Evolutionary conservation across 768 basidiomycete species (phyloP).

Genomic region (Tylopilus plumbeoviolaceoides): DNA sequence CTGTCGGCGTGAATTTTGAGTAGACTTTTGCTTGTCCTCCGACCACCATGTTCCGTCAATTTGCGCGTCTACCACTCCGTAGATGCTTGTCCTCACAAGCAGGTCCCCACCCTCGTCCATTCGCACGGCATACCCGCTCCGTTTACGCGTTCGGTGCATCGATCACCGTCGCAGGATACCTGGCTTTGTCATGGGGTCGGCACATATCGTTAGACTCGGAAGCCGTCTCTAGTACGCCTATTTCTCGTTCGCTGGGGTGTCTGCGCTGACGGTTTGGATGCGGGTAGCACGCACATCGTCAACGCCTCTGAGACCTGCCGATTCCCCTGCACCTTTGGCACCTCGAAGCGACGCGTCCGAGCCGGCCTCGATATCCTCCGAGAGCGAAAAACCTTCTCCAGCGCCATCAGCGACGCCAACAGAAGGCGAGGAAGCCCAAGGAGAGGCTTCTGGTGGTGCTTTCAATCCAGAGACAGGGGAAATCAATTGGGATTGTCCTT

Average conservation of each 20-base stretch:
- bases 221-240: slow-evolving; percentile 23
- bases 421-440: slow-evolving; percentile 26
- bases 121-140: slow-evolving; percentile 26
- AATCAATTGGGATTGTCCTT: slow-evolving; percentile 99
- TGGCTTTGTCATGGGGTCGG: slow-evolving; percentile 46
- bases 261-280: background rate
- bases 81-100: slow-evolving; percentile 48
- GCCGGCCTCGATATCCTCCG: background rate
- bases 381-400: slow-evolving; percentile 8
- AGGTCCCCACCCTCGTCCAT: slow-evolving; percentile 16
- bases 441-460: slow-evolving; percentile 46
- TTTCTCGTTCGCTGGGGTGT: background rate
- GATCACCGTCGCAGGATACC: slow-evolving; percentile 40
- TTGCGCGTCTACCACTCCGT: slow-evolving; percentile 50
- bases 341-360: slow-evolving; percentile 20
- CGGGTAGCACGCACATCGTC: slow-evolving; percentile 12
- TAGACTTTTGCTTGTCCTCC: background rate
- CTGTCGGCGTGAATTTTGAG: slow-evolving; percentile 22
- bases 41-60: slow-evolving; percentile 49
- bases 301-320: slow-evolving; percentile 12
- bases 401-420: slow-evolving; percentile 2
- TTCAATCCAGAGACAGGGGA: slow-evolving; percentile 97
- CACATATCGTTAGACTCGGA: slow-evolving; percentile 48
- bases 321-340: slow-evolving; percentile 14
- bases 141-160: slow-evolving; percentile 42